Evolutionary conservation across 352 stramenopile genomes (phyloP).

Genomic region (Phytophthora nicotianae): DNA sequence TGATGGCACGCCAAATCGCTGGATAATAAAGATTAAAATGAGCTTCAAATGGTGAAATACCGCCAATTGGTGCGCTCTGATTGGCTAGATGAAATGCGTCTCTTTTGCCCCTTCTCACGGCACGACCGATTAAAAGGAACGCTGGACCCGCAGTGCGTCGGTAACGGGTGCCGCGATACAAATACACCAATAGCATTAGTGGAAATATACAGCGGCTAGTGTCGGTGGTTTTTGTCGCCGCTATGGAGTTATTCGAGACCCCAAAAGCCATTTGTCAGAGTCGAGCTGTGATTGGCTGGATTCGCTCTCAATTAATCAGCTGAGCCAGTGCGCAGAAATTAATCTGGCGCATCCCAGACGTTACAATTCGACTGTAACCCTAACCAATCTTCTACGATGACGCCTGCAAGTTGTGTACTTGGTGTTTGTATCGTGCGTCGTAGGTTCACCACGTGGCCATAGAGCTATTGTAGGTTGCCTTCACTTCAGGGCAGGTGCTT

Average conservation of each 20-base stretch:
- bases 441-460: background rate
- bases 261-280: background rate
- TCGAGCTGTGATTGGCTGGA: background rate
- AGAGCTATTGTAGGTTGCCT: too few species aligned
- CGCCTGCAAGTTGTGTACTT: constrained; percentile 5
- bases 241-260: background rate
- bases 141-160: background rate
- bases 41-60: constrained; percentile 13
- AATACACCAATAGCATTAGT: background rate
- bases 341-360: constrained; percentile 8
- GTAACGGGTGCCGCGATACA: background rate
- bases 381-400: background rate
- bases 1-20: background rate
- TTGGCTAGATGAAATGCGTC: constrained; percentile 3
- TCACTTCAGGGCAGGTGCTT: background rate
- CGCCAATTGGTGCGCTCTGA: constrained; percentile 19
- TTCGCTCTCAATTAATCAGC: constrained; percentile 10
- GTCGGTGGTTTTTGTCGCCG: too few species aligned
- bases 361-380: constrained; percentile 1
- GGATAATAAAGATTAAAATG: constrained; percentile 24
- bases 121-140: background rate
- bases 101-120: background rate
- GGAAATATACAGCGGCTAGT: too few species aligned
- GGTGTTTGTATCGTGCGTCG: constrained; percentile 9
- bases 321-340: constrained; percentile 31